These are phyloP conservation scores for Sphaerostilbella broomeana DNA, from an alignment of 2,329 filamentous ascomycete species.

Conservation along the genomic window DNA sequence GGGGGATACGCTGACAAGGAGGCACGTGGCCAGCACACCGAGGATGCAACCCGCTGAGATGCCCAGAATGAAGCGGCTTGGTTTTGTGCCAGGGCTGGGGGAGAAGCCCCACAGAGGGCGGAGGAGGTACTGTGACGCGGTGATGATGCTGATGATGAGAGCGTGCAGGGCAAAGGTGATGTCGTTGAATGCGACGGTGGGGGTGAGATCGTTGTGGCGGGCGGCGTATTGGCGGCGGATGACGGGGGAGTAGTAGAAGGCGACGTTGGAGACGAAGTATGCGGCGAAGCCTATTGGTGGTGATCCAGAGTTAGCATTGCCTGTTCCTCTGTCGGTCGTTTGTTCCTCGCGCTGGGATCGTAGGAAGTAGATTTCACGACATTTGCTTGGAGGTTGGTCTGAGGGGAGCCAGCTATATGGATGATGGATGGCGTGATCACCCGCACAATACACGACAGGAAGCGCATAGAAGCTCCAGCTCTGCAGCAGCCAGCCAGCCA, in stretches of 20 bases:
- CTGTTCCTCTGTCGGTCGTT: too few species aligned
- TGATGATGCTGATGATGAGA: constrained; percentile 61
- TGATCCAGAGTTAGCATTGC: neutral
- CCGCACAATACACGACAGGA: too few species aligned
- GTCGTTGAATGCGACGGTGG: constrained; percentile 86
- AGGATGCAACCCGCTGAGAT: constrained; percentile 63
- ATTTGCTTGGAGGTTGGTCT: neutral
- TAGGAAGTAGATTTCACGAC: neutral
- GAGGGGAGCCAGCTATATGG: too few species aligned
- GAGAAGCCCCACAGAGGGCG: constrained; percentile 69
- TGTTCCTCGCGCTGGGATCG: too few species aligned
- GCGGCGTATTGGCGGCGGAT: constrained; percentile 78
- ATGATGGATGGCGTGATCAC: too few species aligned
- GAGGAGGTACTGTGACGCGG: constrained; percentile 71
- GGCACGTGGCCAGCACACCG: constrained; percentile 47
- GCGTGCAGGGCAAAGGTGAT: constrained; percentile 82
- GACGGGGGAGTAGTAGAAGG: constrained; percentile 71
- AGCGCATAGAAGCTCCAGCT: too few species aligned
- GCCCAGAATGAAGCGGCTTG: constrained; percentile 56
- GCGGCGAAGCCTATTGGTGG: constrained; percentile 54
- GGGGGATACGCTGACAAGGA: constrained; percentile 37
- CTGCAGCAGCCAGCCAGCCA: too few species aligned
- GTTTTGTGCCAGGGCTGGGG: constrained; percentile 48
- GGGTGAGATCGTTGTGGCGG: constrained; percentile 66
- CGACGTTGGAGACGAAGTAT: constrained; percentile 68